These are phyloP conservation scores for Hypomyces rosellus DNA, from an alignment of 2,329 filamentous ascomycete genomes.

Conservation along the genomic window DNA sequence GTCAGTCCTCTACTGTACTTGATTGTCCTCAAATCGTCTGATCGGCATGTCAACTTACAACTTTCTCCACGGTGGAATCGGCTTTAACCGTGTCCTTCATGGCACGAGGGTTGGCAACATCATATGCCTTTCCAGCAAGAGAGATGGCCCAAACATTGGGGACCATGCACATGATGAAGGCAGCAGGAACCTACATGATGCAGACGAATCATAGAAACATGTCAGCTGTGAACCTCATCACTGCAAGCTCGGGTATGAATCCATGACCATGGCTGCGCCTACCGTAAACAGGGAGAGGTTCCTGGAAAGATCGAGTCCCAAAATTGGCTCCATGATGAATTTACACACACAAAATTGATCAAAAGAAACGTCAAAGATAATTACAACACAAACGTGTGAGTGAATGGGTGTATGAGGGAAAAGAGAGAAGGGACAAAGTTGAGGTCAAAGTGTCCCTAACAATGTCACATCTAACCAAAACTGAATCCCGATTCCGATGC, in stretches of 20 bases:
- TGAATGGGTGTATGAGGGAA: no score
- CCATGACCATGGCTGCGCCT: not conserved
- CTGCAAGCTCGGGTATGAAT: no score
- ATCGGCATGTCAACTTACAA: slow-evolving; percentile 14
- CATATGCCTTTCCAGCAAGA: slow-evolving; percentile 27
- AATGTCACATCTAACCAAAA: no score
- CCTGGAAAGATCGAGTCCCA: slow-evolving; percentile 29
- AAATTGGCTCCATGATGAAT: slow-evolving; percentile 23
- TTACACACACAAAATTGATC: no score
- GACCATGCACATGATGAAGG: slow-evolving; percentile 28
- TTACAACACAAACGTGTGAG: no score
- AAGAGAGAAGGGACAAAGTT: no score
- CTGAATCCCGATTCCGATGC: not conserved
- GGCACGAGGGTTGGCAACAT: slow-evolving; percentile 33
- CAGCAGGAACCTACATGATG: slow-evolving; percentile 32
- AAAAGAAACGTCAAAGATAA: no score
- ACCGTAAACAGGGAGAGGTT: slow-evolving; percentile 31
- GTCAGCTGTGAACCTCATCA: not conserved
- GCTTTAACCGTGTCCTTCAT: slow-evolving; percentile 25
- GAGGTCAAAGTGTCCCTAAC: no score
- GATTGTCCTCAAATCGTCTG: no score
- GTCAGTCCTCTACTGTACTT: not conserved
- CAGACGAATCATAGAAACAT: not conserved
- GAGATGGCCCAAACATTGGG: slow-evolving; percentile 30
- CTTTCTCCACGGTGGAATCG: slow-evolving; percentile 25